phyloP scores from a whole-genome alignment of 495 filamentous ascomycete species.

The Staphylotrichum tortipilum region DNA sequence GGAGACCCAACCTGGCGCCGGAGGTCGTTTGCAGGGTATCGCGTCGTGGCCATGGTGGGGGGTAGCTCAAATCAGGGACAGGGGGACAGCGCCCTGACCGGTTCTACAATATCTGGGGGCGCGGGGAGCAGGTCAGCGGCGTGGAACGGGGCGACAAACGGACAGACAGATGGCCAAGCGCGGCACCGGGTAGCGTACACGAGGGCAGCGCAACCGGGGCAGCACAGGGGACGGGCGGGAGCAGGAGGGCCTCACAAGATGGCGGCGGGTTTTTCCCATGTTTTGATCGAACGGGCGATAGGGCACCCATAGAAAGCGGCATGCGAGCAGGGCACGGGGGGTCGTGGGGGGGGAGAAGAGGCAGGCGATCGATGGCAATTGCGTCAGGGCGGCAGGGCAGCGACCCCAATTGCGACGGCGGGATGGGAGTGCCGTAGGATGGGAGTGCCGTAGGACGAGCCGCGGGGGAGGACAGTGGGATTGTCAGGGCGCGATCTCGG shows the following conservation, averaged over 20 bases:
- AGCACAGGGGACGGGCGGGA: background rate
- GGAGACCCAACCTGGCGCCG: slow-evolving; percentile 45
- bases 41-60: slow-evolving; percentile 35
- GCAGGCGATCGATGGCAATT: slow-evolving; percentile 1
- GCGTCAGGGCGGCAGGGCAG: background rate
- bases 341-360: too few species aligned
- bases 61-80: slow-evolving; percentile 11
- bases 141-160: too few species aligned
- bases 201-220: too few species aligned
- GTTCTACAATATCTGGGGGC: slow-evolving; percentile 24
- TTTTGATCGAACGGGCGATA: slow-evolving; percentile 21
- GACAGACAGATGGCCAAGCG: too few species aligned
- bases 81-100: slow-evolving; percentile 15
- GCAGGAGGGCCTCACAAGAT: slow-evolving; percentile 24
- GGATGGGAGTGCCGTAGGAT: too few species aligned
- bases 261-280: slow-evolving; percentile 29
- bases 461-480: too few species aligned
- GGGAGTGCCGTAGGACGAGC: too few species aligned
- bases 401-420: background rate
- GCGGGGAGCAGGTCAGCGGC: slow-evolving; percentile 4
- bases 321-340: slow-evolving; percentile 2
- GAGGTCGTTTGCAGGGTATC: slow-evolving; percentile 34
- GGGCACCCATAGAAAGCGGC: slow-evolving; percentile 19
- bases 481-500: too few species aligned
- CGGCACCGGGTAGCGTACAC: background rate